A percentile compares a stretch with the other conserved stretches of the same genome.
These are phyloP conservation scores for Parafenestella ontariensis DNA, from an alignment of 2,329 filamentous ascomycete species.

Conservation along the genomic window DNA sequence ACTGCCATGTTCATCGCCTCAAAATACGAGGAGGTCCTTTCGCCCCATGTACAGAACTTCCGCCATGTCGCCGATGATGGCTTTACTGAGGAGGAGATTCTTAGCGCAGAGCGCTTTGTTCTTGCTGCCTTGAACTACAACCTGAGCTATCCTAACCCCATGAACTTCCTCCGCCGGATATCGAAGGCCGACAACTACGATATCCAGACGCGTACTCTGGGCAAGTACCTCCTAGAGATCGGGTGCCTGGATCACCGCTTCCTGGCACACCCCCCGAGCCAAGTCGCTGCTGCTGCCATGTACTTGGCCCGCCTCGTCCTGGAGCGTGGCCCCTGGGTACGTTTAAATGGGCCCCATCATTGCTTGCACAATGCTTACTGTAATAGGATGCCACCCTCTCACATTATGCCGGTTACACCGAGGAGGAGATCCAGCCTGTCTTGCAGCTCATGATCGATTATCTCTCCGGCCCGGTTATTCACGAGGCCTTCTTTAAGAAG, in stretches of 20 bases:
- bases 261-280: constrained; percentile 86
- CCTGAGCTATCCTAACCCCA: constrained; percentile 97
- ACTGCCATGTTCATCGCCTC: constrained; percentile 99
- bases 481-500: constrained; percentile 99
- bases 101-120: constrained; percentile 96
- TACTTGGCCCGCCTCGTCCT: constrained; percentile 91
- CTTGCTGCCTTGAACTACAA: constrained; percentile 93
- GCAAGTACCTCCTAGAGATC: constrained; percentile 98
- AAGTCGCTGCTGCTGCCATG: constrained; percentile 91
- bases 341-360: constrained; percentile 39
- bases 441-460: constrained; percentile 97
- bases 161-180: constrained; percentile 99
- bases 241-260: constrained; percentile 94
- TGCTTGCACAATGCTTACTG: constrained; percentile 12
- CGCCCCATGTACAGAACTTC: constrained; percentile 96
- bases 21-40: constrained; percentile 98
- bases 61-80: constrained; percentile 96
- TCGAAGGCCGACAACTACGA: constrained; percentile 99
- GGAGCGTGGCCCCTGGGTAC: constrained; percentile 88
- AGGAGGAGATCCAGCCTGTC: constrained; percentile 91
- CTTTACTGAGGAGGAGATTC: constrained; percentile 92
- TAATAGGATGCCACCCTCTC: constrained; percentile 78
- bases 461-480: constrained; percentile 84
- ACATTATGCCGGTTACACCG: constrained; percentile 91
- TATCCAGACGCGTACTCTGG: constrained; percentile 94